phyloP scores from a whole-genome alignment of 805 yeast genomes.

The Ogataea allantospora region DNA sequence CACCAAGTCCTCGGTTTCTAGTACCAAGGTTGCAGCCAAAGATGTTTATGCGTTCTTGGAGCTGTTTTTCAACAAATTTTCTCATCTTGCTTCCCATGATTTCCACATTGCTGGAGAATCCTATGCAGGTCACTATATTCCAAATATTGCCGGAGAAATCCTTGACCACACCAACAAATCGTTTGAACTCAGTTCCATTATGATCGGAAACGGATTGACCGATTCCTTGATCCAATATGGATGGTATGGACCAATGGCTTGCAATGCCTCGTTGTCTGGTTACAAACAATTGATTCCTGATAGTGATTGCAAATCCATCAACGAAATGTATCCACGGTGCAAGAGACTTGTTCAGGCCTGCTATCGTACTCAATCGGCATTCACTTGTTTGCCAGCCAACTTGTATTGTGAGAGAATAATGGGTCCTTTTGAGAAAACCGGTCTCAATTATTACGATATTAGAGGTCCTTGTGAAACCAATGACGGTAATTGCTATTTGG shows the following conservation, averaged over 20 bases:
- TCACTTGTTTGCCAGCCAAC: constrained; percentile 90
- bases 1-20: constrained; percentile 48
- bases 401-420: constrained; percentile 85
- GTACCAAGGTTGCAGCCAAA: constrained; percentile 78
- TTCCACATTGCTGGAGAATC: constrained; percentile 94
- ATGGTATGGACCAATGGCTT: constrained; percentile 88
- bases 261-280: constrained; percentile 77
- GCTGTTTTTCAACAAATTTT: constrained; percentile 74
- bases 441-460: constrained; percentile 88
- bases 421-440: constrained; percentile 80
- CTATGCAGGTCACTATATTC: constrained; percentile 93
- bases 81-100: constrained; percentile 48
- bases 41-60: constrained; percentile 80
- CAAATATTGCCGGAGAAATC: constrained; percentile 82
- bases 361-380: constrained; percentile 68
- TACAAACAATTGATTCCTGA: constrained; percentile 70
- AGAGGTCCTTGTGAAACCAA: constrained; percentile 72
- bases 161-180: constrained; percentile 54
- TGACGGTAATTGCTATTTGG: constrained; percentile 72
- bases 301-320: constrained; percentile 75
- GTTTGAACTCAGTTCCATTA: constrained; percentile 68
- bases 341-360: constrained; percentile 71
- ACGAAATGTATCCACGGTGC: constrained; percentile 72
- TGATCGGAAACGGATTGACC: constrained; percentile 90
- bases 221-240: constrained; percentile 80